Base-by-base conservation (phyloP, 208 protist species). In the Novymonas esmeraldas region DNA sequence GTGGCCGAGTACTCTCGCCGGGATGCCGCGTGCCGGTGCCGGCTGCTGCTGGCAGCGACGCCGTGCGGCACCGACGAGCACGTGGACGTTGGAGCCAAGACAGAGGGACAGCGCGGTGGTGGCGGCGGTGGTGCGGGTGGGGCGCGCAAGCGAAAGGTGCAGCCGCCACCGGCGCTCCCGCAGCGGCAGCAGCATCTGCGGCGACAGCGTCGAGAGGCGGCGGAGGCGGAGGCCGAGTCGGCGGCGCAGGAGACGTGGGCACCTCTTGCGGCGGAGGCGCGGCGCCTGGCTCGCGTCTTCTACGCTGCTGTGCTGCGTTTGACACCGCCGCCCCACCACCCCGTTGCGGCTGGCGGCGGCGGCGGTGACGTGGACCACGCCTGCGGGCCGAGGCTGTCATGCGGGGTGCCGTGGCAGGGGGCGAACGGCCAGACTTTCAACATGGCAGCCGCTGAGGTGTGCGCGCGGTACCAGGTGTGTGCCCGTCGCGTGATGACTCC, bases 21-120 rank as follows among this genome's bases (percentile, higher is more conserved):
- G 33, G 59, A 64, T 16, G 10, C 33, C 38, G 59, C 36, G 59
- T 64, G 45, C 33, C 39, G 57, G 18, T 52, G n/a, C 5, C 59
- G 59, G 24, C 45, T 54, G 42, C 2, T 64, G 24, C 20, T 38
- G 20, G 31, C 59, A 3, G 42, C 41, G 4, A 18, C 20, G 33
- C 36, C 31, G 59, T 50, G 42, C 42, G 59, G 3, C 14, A 28
- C 5, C 31, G 44, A 29, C 13, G 59, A 39, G n/a, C 13, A 18
- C 13, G 59, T 6, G 3, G 59, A 22, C 6, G 20, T 34, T 16
- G 36, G 36, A 41, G 28, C 24, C 2, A 45, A 14, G 56, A 28
- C 9, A 26, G 39, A 4, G 26, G 39, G 7, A 11, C 7, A 41
- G 36, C 7, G 36, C 22, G 33, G 33, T 11, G 33, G 18, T 38